Evolutionary conservation across 306 rosid species (phyloP), one percentile per base, ranked within the genome.

Genomic region (Cercis canadensis): DNA sequence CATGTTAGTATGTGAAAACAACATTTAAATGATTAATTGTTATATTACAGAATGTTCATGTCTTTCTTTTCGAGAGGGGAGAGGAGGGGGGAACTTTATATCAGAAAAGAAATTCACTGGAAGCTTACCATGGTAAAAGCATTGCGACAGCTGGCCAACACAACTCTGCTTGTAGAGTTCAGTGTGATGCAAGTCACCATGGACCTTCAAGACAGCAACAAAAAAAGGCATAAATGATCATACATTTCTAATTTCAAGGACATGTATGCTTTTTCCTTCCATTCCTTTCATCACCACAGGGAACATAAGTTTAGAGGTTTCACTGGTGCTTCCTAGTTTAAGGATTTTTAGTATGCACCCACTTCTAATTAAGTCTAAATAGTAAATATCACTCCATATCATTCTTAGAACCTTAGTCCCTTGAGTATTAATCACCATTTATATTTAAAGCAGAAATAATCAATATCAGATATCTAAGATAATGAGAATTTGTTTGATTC

Each of bases 161-260:
- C 95, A 72, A 90, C 97, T 85, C 98, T 86, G 87, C 97, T 90
- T 34, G 96, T 75, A 33, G 97, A 81, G 82, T 89, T 90, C 75
- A 90, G 80, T 1, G 98, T 94, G 58, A 90, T 88, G 82, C 98
- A 94, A 82, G 82, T 94, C 73, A 90, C 80, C 98, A 94, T 90
- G 68, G 98, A 88, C 98, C 98, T 92, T 82, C 85, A 72, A 59
- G 36, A 76, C 52, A 70, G 62, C 46, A 67, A 67, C 51, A 39
- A 39, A 41, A 64, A 45, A 13, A 24, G 18, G 54, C 46, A 67
- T 10, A 15, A 41, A 63, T 62, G 47, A 61, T 32, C 24, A 54
- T 51, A 49, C 63, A 46, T 21, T 32, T 63, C 49, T 18, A 76
- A 76, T 46, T 51, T 11, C 57, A 62, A 66, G 50, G 69, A 58